A percentile compares a stretch with the other conserved stretches of the same genome.
phyloP scores from a whole-genome alignment of 768 basidiomycete genomes.

The Trametes cingulata region DNA sequence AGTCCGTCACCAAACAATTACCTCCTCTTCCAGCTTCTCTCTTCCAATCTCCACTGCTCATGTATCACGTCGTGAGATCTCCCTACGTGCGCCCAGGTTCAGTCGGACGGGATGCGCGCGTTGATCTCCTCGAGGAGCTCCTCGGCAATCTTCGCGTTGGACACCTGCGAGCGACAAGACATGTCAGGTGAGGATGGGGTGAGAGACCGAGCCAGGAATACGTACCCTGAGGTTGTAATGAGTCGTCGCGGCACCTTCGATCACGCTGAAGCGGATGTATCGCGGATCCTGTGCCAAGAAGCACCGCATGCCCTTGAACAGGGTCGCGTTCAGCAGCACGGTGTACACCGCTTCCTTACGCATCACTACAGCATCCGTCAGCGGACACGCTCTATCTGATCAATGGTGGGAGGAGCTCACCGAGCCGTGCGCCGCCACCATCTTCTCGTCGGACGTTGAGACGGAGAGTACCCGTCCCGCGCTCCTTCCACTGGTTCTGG shows the following conservation, averaged over 20 bases:
- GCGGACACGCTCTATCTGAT: conserved; percentile 12
- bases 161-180: conserved; percentile 43
- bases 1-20: not conserved
- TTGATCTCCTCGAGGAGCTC: conserved; percentile 62
- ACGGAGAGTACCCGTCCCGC: conserved; percentile 69
- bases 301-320: conserved; percentile 80
- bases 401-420: conserved; percentile 39
- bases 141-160: conserved; percentile 68
- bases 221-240: conserved; percentile 79
- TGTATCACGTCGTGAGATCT: not conserved
- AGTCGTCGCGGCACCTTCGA: conserved; percentile 57
- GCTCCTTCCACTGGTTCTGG: conserved; percentile 73
- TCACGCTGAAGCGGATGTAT: conserved; percentile 74
- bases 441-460: conserved; percentile 67
- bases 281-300: conserved; percentile 73
- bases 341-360: conserved; percentile 82
- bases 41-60: not conserved
- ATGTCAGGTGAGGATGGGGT: not conserved
- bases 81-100: not conserved
- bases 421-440: conserved; percentile 67
- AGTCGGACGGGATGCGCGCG: conserved; percentile 40
- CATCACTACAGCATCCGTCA: conserved; percentile 56
- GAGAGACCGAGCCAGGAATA: not conserved
- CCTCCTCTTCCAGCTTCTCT: not conserved
- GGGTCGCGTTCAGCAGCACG: conserved; percentile 68